phyloP scores from a whole-genome alignment of 1,284 basidiomycete genomes.

The Schizopora paradoxa region DNA sequence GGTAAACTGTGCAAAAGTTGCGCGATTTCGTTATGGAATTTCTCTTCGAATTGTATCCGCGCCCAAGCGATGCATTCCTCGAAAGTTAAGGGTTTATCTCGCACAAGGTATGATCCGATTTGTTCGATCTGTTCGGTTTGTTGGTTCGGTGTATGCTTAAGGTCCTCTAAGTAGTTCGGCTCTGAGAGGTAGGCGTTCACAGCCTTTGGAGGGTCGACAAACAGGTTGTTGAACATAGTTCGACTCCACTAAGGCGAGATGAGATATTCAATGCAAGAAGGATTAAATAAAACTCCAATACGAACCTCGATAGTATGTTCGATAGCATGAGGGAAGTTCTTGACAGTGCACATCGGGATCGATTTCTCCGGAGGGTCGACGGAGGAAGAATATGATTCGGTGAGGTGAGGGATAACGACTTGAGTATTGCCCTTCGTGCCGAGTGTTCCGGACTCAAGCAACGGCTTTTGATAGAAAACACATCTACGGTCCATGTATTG shows the following conservation, averaged over 20 bases:
- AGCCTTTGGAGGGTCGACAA: conserved; percentile 91
- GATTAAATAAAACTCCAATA: conserved; percentile 4
- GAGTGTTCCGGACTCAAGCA: conserved; percentile 96
- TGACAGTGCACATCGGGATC: conserved; percentile 96
- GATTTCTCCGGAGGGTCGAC: conserved; percentile 99
- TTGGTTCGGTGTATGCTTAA: conserved; percentile 86
- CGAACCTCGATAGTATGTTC: conserved; percentile 95
- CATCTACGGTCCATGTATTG: conserved; percentile 99
- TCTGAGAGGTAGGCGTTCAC: conserved; percentile 97
- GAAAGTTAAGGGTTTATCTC: conserved; percentile 89
- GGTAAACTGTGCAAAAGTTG: conserved; percentile 94
- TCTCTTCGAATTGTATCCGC: conserved; percentile 90
- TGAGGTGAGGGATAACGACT: conserved; percentile 92
- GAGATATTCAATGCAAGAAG: conserved; percentile 13
- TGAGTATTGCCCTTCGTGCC: conserved; percentile 99
- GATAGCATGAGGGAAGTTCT: conserved; percentile 99
- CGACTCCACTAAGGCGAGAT: conserved; percentile 77
- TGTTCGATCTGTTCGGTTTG: conserved; percentile 89
- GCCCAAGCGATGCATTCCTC: conserved; percentile 99
- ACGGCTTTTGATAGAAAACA: conserved; percentile 94
- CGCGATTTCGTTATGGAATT: conserved; percentile 91
- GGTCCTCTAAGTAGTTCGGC: conserved; percentile 91
- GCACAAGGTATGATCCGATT: conserved; percentile 88
- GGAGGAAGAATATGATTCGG: conserved; percentile 97
- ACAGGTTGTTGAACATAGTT: conserved; percentile 88